Evolutionary conservation across 2,329 filamentous ascomycete species (phyloP).

Genomic region (Lachnellula arida): DNA sequence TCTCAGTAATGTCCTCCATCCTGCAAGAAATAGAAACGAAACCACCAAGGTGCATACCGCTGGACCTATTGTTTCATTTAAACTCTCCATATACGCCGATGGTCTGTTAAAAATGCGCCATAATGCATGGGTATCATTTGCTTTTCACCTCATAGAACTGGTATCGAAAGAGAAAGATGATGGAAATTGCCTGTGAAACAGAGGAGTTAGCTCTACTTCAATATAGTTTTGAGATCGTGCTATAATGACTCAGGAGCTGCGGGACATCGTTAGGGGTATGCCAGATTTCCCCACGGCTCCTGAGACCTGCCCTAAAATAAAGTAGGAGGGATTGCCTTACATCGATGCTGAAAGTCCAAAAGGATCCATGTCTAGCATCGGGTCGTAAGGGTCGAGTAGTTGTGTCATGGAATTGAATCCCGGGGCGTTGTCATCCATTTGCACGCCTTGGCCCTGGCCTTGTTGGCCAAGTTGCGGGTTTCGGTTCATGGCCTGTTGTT

Average conservation of each 20-base stretch:
- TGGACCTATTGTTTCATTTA: background rate
- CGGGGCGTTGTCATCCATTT: constrained; percentile 36
- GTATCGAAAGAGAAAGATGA: constrained; percentile 71
- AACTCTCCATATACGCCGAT: constrained; percentile 7
- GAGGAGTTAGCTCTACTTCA: no score
- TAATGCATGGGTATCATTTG: constrained; percentile 27
- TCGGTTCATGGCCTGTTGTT: constrained; percentile 33
- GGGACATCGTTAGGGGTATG: no score
- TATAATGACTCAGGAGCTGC: no score
- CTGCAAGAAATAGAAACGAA: background rate
- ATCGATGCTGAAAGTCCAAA: constrained; percentile 92
- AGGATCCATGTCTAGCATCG: constrained; percentile 86
- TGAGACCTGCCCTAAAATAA: no score
- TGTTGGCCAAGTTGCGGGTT: constrained; percentile 32
- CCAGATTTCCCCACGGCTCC: no score
- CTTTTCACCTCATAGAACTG: constrained; percentile 33
- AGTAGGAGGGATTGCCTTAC: constrained; percentile 31
- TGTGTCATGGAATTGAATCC: constrained; percentile 36
- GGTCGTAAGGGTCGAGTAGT: constrained; percentile 70
- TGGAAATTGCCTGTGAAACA: constrained; percentile 59
- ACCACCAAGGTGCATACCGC: constrained; percentile 6
- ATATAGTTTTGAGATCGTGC: no score
- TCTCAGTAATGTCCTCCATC: constrained; percentile 1
- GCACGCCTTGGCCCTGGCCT: constrained; percentile 38
- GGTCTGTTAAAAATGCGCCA: constrained; percentile 2